Evolutionary conservation across 768 basidiomycete genomes (phyloP), one percentile per base, ranked within the genome.

Genomic region (Psilocybe tampanensis): DNA sequence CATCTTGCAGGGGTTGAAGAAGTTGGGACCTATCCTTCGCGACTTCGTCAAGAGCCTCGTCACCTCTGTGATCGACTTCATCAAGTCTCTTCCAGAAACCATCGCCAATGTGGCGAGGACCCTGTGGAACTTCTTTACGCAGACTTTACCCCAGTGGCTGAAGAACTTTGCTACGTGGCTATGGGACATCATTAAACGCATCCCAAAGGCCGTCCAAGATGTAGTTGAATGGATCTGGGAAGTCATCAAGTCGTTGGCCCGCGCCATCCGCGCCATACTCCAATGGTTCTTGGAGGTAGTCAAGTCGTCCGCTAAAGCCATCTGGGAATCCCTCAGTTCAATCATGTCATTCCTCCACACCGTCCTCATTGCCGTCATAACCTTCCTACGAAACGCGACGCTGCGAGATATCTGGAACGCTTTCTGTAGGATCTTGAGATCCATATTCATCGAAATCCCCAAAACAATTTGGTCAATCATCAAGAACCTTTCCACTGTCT

Each of bases 301-400:
- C n/a, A 54, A 42, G 15, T 11, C 24, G 48, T 8, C 54, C 19
- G 47, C 21, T 4, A 39, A 23, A 11, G 51, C 34, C 2, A 17
- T 54, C 17, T 59, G 52, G 47, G 41, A 54, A 8, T 13, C 34
- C 29, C 21, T 59, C 23, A 12, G 29, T 2, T 34, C 32, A 22
- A 9, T 33, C 6, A 2, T 53, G 8, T 54, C 57, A n/a, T 44
- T 54, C 33, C 41, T 59, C 24, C 53, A 54, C 24, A 51, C 42
- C 2, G 26, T 34, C 1, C 15, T 59, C 21, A 5, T 13, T 15
- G 49, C 56, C 8, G 34, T 39, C 21, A 36, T 47, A 8, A 50
- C 47, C 23, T 59, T 59, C 18, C 36, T 59, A 19, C 47, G 42
- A 32, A 44, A 49, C 2, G 47, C 44, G 29, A 55, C 58, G 18